Percentiles rank a stretch among this genome's conserved stretches.
Evolutionary conservation across 1,284 basidiomycete species (phyloP).

Genomic region (Ganoderma sp.): DNA sequence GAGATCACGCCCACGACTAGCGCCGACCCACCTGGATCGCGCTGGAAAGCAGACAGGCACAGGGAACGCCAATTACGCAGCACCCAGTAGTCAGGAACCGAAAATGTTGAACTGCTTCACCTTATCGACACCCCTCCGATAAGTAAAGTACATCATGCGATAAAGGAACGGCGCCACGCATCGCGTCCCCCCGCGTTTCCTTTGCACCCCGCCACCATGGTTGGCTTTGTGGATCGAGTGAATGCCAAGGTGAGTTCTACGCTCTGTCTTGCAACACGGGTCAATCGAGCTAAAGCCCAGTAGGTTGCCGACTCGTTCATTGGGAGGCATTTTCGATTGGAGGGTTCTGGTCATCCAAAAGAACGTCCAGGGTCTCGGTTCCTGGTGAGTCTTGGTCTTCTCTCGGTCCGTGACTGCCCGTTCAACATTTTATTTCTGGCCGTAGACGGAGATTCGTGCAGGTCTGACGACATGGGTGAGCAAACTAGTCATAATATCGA

Average conservation of each 20-base stretch:
- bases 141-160: not conserved
- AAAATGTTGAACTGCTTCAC: too few relatives aligned
- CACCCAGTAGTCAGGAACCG: not conserved
- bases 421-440: not conserved
- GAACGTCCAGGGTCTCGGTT: constrained; percentile 81
- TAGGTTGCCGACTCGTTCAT: constrained; percentile 75
- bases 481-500: not conserved
- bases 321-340: constrained; percentile 84
- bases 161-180: constrained; percentile 3
- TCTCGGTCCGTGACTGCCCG: not conserved
- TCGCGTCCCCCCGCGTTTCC: constrained; percentile 19
- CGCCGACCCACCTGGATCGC: not conserved
- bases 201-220: constrained; percentile 32
- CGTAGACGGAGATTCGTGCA: constrained; percentile 79
- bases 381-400: constrained; percentile 51
- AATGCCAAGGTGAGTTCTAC: constrained; percentile 37
- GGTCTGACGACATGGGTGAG: constrained; percentile 84
- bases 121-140: constrained; percentile 12
- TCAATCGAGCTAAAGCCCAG: not conserved
- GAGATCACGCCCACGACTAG: not conserved
- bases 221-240: constrained; percentile 36
- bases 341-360: constrained; percentile 79
- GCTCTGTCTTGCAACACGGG: not conserved
- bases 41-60: not conserved
- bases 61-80: not conserved